Percentiles rank a stretch among this genome's conserved stretches.
phyloP scores from a whole-genome alignment of 192 early-diverging fungal species.

The Borealophlyctis nickersoniae region DNA sequence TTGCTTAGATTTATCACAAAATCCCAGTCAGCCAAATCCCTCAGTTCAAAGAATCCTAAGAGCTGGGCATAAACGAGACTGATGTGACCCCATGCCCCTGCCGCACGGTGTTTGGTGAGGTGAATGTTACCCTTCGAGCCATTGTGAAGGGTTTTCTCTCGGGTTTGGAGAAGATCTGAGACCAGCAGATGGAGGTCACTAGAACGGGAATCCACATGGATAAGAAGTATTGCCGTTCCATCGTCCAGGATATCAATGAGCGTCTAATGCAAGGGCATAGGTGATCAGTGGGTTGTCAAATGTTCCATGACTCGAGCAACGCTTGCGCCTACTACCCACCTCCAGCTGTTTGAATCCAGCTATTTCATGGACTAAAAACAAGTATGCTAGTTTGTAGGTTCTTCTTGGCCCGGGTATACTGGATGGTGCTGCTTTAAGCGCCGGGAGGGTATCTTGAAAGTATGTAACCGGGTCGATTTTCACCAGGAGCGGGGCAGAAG shows the following conservation, averaged over 20 bases:
- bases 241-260: conserved; percentile 42
- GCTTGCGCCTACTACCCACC: not conserved
- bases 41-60: conserved; percentile 44
- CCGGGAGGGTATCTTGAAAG: conserved; percentile 6
- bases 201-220: conserved; percentile 41
- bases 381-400: conserved; percentile 42
- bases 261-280: not conserved
- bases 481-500: conserved; percentile 29
- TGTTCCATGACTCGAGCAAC: not conserved
- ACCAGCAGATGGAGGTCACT: conserved; percentile 16
- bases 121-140: not conserved
- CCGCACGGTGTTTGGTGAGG: conserved; percentile 28
- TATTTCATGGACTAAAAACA: conserved; percentile 44
- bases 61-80: conserved; percentile 46
- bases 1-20: conserved; percentile 44
- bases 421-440: conserved; percentile 11
- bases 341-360: conserved; percentile 9
- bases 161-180: conserved; percentile 19
- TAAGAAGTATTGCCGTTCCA: conserved; percentile 34
- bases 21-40: conserved; percentile 56
- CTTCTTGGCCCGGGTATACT: conserved; percentile 19
- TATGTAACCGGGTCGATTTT: conserved; percentile 18
- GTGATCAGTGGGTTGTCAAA: not conserved
- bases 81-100: conserved; percentile 43
- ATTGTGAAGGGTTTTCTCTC: not conserved